Evolutionary conservation across 495 filamentous ascomycete species (phyloP), one percentile per base, ranked within the genome.

Genomic region (Niebla homalea): DNA sequence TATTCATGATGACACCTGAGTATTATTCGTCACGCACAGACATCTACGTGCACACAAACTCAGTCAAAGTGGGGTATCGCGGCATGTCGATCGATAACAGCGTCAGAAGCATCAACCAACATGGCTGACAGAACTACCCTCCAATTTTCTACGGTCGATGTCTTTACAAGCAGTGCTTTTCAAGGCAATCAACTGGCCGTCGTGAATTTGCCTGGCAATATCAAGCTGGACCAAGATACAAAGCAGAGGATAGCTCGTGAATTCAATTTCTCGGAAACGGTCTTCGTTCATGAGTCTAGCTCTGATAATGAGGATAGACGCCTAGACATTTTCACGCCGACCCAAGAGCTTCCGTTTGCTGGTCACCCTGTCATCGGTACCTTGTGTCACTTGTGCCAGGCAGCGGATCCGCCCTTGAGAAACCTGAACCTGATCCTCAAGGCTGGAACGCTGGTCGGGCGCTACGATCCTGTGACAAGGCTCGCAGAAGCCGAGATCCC

Each of bases 221-320:
- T 35, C 35, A 61, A 55, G 19, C 56, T 78, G 48, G 58, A 62
- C 10, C 75, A 80, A 53, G 61, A 65, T 0, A 66, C 71, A 51
- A 85, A 84, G 57, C 83, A 81, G 64, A 63, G 56, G 39, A 81
- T 93, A 35, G 78, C 85, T 2, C 57, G 62, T 26, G 87, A 94
- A 65, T 92, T 92, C 80, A 90, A 90, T 55, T 72, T 87, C 56
- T 87, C 84, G 4, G 87, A 92, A 59, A 89, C 80, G 1, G 82
- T 89, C 46, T 94, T 90, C 65, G 65, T 92, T 14, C 77, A 87
- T 60, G 68, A 72, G 14, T 48, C 54, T 29, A 5, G 22, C 39
- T 19, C 22, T 6, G 29, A 42, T 18, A 11, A 42, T 20, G n/a
- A n/a, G 32, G 44, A 43, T 36, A 43, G 42, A 32, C 35, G 39